These are phyloP conservation scores for Dactylella cylindrospora DNA, from an alignment of 2,329 filamentous ascomycete genomes.

Conservation along the genomic window DNA sequence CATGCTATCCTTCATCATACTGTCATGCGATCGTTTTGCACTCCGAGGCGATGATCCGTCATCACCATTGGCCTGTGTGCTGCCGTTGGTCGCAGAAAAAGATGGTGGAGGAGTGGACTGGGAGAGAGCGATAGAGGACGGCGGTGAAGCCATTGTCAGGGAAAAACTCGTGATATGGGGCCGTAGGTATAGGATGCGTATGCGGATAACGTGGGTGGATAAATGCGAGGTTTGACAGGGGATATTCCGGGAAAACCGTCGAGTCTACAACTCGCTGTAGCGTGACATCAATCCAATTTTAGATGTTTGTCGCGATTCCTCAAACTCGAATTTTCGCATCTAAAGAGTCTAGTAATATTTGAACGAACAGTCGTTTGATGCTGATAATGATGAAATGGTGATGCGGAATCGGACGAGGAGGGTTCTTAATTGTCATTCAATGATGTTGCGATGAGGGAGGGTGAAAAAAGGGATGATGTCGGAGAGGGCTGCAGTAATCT, in stretches of 20 bases:
- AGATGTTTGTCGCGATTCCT: background rate
- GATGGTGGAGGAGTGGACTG: conserved; percentile 37
- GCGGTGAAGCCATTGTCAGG: conserved; percentile 35
- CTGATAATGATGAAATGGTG: background rate
- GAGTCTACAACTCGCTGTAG: conserved; percentile 1
- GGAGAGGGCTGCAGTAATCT: background rate
- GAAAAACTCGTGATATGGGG: background rate
- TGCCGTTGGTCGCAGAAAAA: conserved; percentile 33
- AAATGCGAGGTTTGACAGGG: conserved; percentile 16
- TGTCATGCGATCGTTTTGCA: conserved; percentile 38
- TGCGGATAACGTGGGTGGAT: conserved; percentile 1
- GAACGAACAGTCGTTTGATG: too few species aligned
- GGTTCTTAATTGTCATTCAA: background rate
- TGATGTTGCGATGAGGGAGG: background rate
- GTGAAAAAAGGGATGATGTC: conserved; percentile 1
- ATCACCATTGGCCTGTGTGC: conserved; percentile 34
- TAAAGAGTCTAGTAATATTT: too few species aligned
- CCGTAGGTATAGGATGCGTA: conserved; percentile 11
- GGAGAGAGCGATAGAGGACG: conserved; percentile 30
- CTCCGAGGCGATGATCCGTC: conserved; percentile 33
- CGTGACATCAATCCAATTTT: conserved; percentile 26
- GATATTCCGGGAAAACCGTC: conserved; percentile 6
- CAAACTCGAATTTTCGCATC: too few species aligned
- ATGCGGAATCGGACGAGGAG: background rate
- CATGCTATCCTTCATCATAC: conserved; percentile 42